phyloP scores from a whole-genome alignment of 306 rosid species.

The Trifolium pratense region DNA sequence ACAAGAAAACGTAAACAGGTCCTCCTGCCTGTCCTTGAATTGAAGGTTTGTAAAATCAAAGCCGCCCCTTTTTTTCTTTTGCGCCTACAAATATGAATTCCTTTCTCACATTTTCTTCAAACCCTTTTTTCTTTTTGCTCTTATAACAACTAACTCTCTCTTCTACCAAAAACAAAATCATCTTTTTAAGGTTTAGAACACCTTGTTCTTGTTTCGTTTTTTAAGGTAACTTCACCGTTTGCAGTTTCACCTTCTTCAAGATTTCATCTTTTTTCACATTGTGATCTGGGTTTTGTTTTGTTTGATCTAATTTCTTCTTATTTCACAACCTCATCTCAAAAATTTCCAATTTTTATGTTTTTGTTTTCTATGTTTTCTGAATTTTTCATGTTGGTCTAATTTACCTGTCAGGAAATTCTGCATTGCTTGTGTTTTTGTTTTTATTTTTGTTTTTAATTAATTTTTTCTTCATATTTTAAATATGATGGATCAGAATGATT shows the following conservation, averaged over 20 bases:
- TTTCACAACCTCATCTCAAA: slow-evolving; percentile 3
- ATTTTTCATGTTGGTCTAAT: not conserved
- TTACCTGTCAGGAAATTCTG: not conserved
- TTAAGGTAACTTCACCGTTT: slow-evolving; percentile 46
- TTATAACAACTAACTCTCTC: not conserved
- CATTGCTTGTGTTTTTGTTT: not conserved
- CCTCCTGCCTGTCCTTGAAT: slow-evolving; percentile 37
- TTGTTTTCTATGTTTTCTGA: not conserved
- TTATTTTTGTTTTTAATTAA: not conserved
- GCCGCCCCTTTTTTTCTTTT: slow-evolving; percentile 38
- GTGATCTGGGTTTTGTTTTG: slow-evolving; percentile 41
- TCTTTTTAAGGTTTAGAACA: slow-evolving; percentile 40
- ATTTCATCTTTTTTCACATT: slow-evolving; percentile 31
- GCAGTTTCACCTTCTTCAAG: slow-evolving; percentile 3
- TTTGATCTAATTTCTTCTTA: slow-evolving; percentile 50
- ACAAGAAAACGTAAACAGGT: slow-evolving; percentile 61
- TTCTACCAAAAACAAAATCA: not conserved
- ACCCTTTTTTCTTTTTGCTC: slow-evolving; percentile 17
- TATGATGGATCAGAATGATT: slow-evolving; percentile 25
- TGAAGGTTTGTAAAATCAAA: slow-evolving; percentile 45
- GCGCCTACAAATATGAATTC: slow-evolving; percentile 69
- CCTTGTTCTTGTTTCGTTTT: slow-evolving; percentile 32
- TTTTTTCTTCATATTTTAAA: not conserved
- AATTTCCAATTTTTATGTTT: not conserved
- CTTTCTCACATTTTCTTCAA: slow-evolving; percentile 48